A percentile compares a stretch with the other conserved stretches of the same genome.
phyloP scores from a whole-genome alignment of 78 protist species.

The Emiliania huxleyi region DNA sequence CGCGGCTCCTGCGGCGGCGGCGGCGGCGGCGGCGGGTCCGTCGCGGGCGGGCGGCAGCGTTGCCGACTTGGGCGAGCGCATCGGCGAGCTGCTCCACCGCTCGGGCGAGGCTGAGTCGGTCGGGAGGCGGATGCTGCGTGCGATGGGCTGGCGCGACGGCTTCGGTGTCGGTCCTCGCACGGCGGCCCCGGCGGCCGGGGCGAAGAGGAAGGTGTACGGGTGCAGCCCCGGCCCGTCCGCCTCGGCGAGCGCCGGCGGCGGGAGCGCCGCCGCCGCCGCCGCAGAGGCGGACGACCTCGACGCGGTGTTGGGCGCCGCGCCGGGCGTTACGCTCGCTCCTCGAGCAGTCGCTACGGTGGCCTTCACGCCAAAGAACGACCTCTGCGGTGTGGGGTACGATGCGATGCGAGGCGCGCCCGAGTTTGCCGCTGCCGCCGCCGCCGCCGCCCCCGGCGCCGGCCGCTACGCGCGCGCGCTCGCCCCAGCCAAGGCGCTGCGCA shows the following conservation, averaged over 20 bases:
- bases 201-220: background rate
- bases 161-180: constrained; percentile 44
- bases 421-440: background rate
- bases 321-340: background rate
- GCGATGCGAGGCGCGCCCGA: background rate
- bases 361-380: background rate
- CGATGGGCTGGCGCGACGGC: constrained; percentile 61
- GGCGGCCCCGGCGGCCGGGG: background rate
- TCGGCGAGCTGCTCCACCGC: background rate
- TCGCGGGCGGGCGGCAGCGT: too few relatives aligned
- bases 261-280: background rate
- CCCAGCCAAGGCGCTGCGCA: background rate
- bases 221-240: background rate
- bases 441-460: background rate
- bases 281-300: background rate
- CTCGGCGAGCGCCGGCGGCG: background rate
- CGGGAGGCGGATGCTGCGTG: constrained; percentile 47
- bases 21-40: too few relatives aligned
- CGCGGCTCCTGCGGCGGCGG: too few relatives aligned
- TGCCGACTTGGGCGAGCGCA: background rate
- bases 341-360: background rate
- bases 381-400: background rate
- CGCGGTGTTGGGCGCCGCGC: background rate
- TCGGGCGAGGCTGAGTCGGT: background rate
- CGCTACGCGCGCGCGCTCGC: background rate